phyloP scores from a whole-genome alignment of 257 asterid species.

The Leonotis leonurus region DNA sequence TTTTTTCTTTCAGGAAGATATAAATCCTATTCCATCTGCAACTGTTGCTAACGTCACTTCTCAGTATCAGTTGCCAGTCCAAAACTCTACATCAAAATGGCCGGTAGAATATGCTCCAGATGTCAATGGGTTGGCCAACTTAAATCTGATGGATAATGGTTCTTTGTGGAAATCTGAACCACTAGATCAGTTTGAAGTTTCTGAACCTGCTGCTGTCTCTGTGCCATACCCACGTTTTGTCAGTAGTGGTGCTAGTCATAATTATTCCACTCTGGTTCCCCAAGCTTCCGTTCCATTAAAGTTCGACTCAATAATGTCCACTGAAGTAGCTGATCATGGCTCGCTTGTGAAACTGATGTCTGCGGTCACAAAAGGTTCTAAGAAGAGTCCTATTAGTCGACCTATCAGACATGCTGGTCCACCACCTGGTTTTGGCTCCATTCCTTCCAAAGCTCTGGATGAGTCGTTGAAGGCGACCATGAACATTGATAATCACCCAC shows the following conservation, averaged over 20 bases:
- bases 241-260: conserved; percentile 18
- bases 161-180: conserved; percentile 26
- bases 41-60: conserved; percentile 23
- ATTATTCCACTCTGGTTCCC: conserved; percentile 25
- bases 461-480: conserved; percentile 30
- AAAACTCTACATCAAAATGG: conserved; percentile 39
- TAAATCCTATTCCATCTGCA: conserved; percentile 26
- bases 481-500: conserved; percentile 31
- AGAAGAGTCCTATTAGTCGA: conserved; percentile 74
- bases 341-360: conserved; percentile 34
- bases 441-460: conserved; percentile 50
- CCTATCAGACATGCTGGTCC: conserved; percentile 80
- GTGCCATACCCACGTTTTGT: conserved; percentile 40
- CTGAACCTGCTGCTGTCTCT: conserved; percentile 44
- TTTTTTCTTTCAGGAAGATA: conserved; percentile 29
- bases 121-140: conserved; percentile 40
- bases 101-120: conserved; percentile 28
- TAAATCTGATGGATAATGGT: conserved; percentile 50
- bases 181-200: conserved; percentile 36
- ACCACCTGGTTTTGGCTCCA: conserved; percentile 88
- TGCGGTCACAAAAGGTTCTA: conserved; percentile 38
- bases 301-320: conserved; percentile 40
- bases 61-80: conserved; percentile 38
- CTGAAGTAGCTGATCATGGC: conserved; percentile 29
- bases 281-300: conserved; percentile 38